Conservation (phyloP, 1,284 basidiomycete species). For the Sanghuangporus weigelae region DNA sequence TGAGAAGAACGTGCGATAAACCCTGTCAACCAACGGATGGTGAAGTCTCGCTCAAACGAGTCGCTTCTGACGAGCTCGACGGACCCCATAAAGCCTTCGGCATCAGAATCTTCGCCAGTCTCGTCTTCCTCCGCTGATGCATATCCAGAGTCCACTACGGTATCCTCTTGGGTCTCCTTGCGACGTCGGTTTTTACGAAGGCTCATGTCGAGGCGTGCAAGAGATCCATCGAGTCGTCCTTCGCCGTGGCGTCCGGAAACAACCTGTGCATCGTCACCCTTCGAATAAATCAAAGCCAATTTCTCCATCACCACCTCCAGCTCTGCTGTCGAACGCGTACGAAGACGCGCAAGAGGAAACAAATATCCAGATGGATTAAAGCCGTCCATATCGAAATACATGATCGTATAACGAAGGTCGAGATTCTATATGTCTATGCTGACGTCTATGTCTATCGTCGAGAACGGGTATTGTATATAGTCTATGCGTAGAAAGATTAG, state of each 20-base stretch:
- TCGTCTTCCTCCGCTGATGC: slow-evolving; percentile 24
- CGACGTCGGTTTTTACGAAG: neutral
- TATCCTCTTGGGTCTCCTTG: slow-evolving; percentile 19
- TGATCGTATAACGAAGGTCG: neutral
- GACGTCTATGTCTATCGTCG: slow-evolving; percentile 11
- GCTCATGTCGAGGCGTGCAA: slow-evolving; percentile 4
- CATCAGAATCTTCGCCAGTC: slow-evolving; percentile 20
- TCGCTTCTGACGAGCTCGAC: slow-evolving; percentile 12
- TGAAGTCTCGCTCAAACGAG: slow-evolving; percentile 17
- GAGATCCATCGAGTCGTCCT: neutral
- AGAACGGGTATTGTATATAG: slow-evolving; percentile 8
- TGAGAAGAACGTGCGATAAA: slow-evolving; percentile 26
- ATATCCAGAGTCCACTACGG: slow-evolving; percentile 21
- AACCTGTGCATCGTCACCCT: slow-evolving; percentile 4
- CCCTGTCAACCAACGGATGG: slow-evolving; percentile 21
- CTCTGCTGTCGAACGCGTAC: neutral
- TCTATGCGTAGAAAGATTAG: neutral
- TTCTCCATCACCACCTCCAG: slow-evolving; percentile 9
- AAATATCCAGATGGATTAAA: slow-evolving; percentile 16
- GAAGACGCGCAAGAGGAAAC: slow-evolving; percentile 11
- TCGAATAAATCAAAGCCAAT: slow-evolving; percentile 14
- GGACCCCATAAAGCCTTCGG: neutral
- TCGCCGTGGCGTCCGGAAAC: slow-evolving; percentile 1
- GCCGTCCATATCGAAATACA: slow-evolving; percentile 3
- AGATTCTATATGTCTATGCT: slow-evolving; percentile 1